Conservation (phyloP, 2,329 filamentous ascomycete species). For the Arachnomyces sp. region DNA sequence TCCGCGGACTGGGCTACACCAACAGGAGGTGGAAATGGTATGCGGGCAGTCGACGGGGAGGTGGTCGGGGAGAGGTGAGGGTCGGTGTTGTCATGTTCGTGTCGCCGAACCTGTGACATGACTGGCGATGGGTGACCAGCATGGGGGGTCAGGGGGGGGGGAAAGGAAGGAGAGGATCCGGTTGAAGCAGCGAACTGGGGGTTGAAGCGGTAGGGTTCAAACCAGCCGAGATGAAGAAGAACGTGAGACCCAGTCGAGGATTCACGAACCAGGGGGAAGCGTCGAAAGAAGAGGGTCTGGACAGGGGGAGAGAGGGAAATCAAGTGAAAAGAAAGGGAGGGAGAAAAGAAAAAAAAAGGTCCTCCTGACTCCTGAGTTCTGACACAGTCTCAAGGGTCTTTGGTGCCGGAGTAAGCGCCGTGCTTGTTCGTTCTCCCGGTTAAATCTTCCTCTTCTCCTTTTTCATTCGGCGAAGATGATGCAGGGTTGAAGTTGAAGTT, state of each 20-base stretch:
- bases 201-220: not conserved
- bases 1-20: not conserved
- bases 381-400: not conserved
- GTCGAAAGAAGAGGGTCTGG: not conserved
- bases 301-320: too few relatives aligned
- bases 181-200: not conserved
- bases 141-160: conserved; percentile 3
- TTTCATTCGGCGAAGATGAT: too few relatives aligned
- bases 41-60: conserved; percentile 7
- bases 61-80: conserved; percentile 2
- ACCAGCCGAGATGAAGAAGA: not conserved
- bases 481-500: too few relatives aligned
- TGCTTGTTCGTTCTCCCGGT: not conserved
- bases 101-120: conserved; percentile 30
- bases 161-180: not conserved
- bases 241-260: too few relatives aligned
- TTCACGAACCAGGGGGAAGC: not conserved
- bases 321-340: too few relatives aligned
- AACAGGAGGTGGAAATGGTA: conserved; percentile 9
- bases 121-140: conserved; percentile 17
- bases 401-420: conserved; percentile 4
- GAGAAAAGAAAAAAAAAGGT: too few relatives aligned
- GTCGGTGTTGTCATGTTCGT: conserved; percentile 20
- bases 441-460: too few relatives aligned
- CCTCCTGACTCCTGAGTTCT: too few relatives aligned